phyloP scores from a whole-genome alignment of 2,329 filamentous ascomycete genomes.

The Neoscytalidium dimidiatum region DNA sequence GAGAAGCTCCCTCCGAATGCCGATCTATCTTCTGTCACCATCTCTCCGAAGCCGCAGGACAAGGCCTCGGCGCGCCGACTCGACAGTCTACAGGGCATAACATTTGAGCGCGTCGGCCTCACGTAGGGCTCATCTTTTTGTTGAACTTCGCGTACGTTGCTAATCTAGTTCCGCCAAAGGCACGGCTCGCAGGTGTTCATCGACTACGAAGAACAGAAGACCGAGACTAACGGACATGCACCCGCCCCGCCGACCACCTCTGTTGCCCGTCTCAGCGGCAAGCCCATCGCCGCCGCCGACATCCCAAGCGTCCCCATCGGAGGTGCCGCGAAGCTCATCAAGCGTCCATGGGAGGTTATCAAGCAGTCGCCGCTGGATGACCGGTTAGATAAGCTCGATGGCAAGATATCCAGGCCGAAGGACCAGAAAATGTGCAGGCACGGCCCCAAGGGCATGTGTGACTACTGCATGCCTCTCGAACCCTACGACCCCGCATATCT shows the following conservation, averaged over 20 bases:
- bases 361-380: constrained; percentile 88
- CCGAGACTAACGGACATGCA: constrained; percentile 50
- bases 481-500: constrained; percentile 90
- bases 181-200: constrained; percentile 93
- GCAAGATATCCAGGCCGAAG: constrained; percentile 77
- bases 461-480: constrained; percentile 96
- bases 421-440: constrained; percentile 92
- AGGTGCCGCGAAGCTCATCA: constrained; percentile 63
- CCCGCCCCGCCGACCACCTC: constrained; percentile 32
- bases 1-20: constrained; percentile 61
- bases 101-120: constrained; percentile 59
- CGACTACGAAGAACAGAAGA: constrained; percentile 66
- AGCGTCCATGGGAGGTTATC: constrained; percentile 91
- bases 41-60: constrained; percentile 52
- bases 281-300: constrained; percentile 69
- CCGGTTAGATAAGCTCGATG: constrained; percentile 79
- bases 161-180: constrained; percentile 49
- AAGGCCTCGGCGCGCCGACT: constrained; percentile 57
- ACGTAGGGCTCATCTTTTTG: constrained; percentile 43
- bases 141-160: constrained; percentile 19
- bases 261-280: constrained; percentile 68
- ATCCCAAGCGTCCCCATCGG: constrained; percentile 61
- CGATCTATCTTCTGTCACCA: constrained; percentile 56
- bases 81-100: constrained; percentile 54
- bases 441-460: constrained; percentile 97